A percentile compares a stretch with the other conserved stretches of the same genome.
Evolutionary conservation across 2,329 filamentous ascomycete genomes (phyloP).

Genomic region (Colletotrichum salicis): DNA sequence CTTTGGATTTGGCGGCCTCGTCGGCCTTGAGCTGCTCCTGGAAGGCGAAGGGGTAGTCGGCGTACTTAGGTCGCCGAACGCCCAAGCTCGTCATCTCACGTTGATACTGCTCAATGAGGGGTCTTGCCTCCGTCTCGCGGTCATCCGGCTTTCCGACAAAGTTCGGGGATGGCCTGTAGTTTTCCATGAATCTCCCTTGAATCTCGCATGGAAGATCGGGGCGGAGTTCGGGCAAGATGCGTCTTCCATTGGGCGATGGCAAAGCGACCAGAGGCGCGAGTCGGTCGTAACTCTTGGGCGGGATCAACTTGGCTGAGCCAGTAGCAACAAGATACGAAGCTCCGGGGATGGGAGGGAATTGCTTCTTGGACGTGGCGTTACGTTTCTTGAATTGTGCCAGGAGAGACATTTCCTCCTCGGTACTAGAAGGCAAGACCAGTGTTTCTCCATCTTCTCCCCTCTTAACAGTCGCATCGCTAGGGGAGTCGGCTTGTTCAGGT

Average conservation of each 20-base stretch:
- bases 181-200: constrained; percentile 54
- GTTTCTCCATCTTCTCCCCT: constrained; percentile 49
- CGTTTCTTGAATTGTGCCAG: constrained; percentile 53
- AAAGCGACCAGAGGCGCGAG: constrained; percentile 55
- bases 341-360: constrained; percentile 51
- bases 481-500: constrained; percentile 46
- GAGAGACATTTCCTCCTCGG: constrained; percentile 39
- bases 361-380: constrained; percentile 49
- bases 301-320: constrained; percentile 53
- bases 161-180: constrained; percentile 52
- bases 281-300: constrained; percentile 58
- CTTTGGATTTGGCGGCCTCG: constrained; percentile 57
- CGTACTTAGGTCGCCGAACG: constrained; percentile 57
- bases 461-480: constrained; percentile 42
- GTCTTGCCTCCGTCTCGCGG: constrained; percentile 52
- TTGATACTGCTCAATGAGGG: constrained; percentile 53
- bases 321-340: constrained; percentile 51
- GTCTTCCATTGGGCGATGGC: constrained; percentile 50
- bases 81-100: constrained; percentile 53
- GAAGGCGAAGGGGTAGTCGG: constrained; percentile 54
- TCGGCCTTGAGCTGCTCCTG: constrained; percentile 59
- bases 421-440: constrained; percentile 36
- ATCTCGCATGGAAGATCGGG: constrained; percentile 55
- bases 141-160: constrained; percentile 53
- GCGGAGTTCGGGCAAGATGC: constrained; percentile 52